Conservation (phyloP, 1,284 basidiomycete genomes). For the Cutaneotrichosporon cutaneum region DNA sequence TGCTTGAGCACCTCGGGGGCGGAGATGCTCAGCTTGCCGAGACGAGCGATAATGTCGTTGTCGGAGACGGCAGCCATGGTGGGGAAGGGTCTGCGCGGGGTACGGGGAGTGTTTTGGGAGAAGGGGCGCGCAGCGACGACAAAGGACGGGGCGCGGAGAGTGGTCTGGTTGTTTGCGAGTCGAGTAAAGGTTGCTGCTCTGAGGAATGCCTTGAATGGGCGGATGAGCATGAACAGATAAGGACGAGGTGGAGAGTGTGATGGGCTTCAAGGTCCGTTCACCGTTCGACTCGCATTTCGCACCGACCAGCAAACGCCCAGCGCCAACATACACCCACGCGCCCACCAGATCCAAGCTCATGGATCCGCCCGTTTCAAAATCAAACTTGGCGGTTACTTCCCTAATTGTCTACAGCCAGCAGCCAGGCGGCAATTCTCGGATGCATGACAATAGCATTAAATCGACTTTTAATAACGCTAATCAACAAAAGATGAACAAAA, state of each 20-base stretch:
- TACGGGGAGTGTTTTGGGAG: slow-evolving; percentile 11
- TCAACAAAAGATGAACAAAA: neutral
- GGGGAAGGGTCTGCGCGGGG: slow-evolving; percentile 25
- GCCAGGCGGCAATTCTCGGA: neutral
- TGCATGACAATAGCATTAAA: neutral
- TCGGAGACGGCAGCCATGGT: slow-evolving; percentile 72
- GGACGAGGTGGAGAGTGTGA: neutral
- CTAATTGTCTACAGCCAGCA: too few relatives aligned
- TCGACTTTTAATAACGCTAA: neutral
- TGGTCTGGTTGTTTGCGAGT: slow-evolving; percentile 6
- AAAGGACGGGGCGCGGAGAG: neutral
- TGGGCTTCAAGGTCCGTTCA: neutral
- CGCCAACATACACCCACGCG: neutral
- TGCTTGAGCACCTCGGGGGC: slow-evolving; percentile 46
- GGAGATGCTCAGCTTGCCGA: slow-evolving; percentile 44
- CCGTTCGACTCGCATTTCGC: neutral
- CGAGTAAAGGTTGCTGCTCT: slow-evolving; percentile 17
- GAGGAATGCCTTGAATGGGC: slow-evolving; percentile 22
- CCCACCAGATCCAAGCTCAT: neutral
- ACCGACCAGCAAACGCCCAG: neutral
- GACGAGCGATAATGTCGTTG: slow-evolving; percentile 59
- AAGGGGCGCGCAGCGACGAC: neutral
- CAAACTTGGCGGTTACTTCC: neutral
- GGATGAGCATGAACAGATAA: slow-evolving; percentile 21
- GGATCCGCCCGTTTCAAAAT: neutral